Conservation (phyloP, 441 rosid genomes). For the Adansonia grandidieri region DNA sequence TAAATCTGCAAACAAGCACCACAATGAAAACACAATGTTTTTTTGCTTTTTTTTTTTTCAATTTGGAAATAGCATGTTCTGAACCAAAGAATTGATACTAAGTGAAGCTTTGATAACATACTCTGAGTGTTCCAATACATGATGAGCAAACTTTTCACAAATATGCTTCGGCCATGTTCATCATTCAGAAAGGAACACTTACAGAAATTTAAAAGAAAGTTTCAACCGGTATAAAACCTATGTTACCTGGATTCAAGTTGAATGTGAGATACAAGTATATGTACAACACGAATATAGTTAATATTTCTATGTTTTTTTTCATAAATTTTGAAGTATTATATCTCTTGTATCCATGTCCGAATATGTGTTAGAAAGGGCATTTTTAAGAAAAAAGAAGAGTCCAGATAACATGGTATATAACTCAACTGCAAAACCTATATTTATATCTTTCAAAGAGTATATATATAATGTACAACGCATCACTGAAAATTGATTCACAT, state of each 20-base stretch:
- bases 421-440: constrained; percentile 20
- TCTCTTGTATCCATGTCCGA: background rate
- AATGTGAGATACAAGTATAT: background rate
- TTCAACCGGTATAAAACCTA: background rate
- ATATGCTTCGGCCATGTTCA: background rate
- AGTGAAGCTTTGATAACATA: background rate
- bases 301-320: background rate
- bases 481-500: constrained; percentile 30
- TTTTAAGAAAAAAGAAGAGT: constrained; percentile 9
- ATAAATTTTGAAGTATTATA: constrained; percentile 16
- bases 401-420: background rate
- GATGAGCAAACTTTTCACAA: background rate
- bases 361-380: background rate
- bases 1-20: background rate
- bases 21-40: background rate
- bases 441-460: constrained; percentile 14
- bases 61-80: background rate
- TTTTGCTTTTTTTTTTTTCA: background rate
- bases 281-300: background rate
- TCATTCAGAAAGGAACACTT: constrained; percentile 4
- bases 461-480: constrained; percentile 15
- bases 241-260: background rate
- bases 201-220: background rate
- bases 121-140: constrained; percentile 13
- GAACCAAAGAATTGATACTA: background rate